phyloP scores from a whole-genome alignment of 2,329 filamentous ascomycete species.

The Elsinoe batatas region DNA sequence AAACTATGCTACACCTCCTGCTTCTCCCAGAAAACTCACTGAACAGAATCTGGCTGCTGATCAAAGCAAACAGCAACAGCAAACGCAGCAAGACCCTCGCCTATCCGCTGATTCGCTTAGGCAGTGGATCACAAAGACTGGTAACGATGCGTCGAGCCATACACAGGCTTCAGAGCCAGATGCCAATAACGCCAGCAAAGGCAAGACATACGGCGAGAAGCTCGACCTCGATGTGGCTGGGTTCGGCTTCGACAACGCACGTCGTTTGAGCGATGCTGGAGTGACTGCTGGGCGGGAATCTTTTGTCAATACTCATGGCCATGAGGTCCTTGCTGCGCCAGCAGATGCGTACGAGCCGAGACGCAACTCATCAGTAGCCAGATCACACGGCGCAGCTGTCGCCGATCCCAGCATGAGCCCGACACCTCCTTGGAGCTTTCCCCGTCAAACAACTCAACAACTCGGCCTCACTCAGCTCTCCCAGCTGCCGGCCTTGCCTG shows the following conservation, averaged over 20 bases:
- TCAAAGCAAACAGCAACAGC: slow-evolving; percentile 11
- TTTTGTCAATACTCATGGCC: slow-evolving; percentile 47
- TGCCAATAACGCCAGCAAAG: slow-evolving; percentile 1
- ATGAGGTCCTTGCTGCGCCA: slow-evolving; percentile 52
- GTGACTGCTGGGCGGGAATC: slow-evolving; percentile 33
- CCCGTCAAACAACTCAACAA: slow-evolving; percentile 54
- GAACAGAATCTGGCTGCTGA: slow-evolving; percentile 20
- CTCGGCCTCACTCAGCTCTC: slow-evolving; percentile 58
- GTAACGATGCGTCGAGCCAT: slow-evolving; percentile 5
- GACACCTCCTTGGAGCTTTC: slow-evolving; percentile 50
- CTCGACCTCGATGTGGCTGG: slow-evolving; percentile 71
- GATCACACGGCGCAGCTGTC: background rate
- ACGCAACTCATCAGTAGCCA: background rate
- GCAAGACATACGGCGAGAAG: slow-evolving; percentile 19
- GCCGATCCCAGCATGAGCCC: slow-evolving; percentile 15
- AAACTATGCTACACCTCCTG: slow-evolving; percentile 26
- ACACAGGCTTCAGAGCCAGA: background rate
- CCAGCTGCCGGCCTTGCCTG: slow-evolving; percentile 60
- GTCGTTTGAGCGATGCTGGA: slow-evolving; percentile 28
- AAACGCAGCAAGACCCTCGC: slow-evolving; percentile 61
- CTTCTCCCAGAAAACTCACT: slow-evolving; percentile 24
- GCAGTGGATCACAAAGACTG: slow-evolving; percentile 11
- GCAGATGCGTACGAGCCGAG: slow-evolving; percentile 9
- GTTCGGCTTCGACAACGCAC: slow-evolving; percentile 65
- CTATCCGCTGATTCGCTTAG: slow-evolving; percentile 42